Base-by-base conservation (phyloP, 2,329 filamentous ascomycete genomes). In the Ophiobolus disseminans region DNA sequence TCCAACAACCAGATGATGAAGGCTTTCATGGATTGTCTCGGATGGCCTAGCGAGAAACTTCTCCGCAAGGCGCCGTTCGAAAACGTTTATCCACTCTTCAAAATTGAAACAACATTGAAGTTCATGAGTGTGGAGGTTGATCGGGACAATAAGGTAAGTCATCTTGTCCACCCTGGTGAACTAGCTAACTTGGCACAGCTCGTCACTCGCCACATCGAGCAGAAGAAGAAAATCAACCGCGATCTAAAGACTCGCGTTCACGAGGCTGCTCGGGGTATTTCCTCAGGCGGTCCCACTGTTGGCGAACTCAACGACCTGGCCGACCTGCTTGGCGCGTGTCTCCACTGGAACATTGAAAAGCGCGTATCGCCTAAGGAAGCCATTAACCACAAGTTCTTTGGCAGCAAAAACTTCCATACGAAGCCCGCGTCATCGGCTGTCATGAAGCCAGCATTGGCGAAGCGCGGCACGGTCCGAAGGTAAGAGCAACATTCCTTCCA, bases 1-100 rank as follows among this genome's bases (percentile, higher is more conserved):
- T 94, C 90, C 76, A 99, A 99, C 78, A 99, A 99, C 69, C 91
- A 96, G 76, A 99, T 99, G 94, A 84, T 99, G 51, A 89, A 90
- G 56, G 87, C 89, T 16, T 96, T 99, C 63, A 96, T 97, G 86
- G 93, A 99, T 70, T 91, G 93, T 63, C 87, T 95, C 38, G 94
- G 94, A 65, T 95, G 92, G 74, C 87, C 97, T 55, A 92, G 90
- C 22, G 86, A 89, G 37, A 97, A 97, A 74, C 80, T 97, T 54
- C 86, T 96, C 65, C 91, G 90, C 63, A 88, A 89, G 42, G 91
- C 92, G 10, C 50, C 61, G 16, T 44, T 53, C 20, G 57, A 62
- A 80, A 88, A 74, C 83, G 89, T 97, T 96, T 73, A 80, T 87
- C 70, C 94, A 87, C 73, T 82, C 42, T 91, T 70, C 40, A 63